Evolutionary conservation across 2,329 filamentous ascomycete genomes (phyloP).

Genomic region (Diaporthe nobilis): DNA sequence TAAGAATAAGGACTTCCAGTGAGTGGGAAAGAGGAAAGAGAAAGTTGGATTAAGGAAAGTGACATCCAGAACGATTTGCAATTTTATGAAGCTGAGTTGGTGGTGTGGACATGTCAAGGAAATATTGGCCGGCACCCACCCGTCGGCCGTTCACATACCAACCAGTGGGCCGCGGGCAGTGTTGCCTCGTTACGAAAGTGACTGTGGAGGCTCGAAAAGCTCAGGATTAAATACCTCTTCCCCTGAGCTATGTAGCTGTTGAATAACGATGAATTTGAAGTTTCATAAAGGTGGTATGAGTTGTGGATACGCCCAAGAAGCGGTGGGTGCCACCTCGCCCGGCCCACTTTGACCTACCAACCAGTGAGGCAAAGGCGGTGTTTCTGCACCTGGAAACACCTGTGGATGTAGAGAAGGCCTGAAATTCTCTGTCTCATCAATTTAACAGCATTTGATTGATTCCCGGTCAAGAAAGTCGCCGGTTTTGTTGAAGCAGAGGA

Average conservation of each 20-base stretch:
- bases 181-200: no score
- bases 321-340: no score
- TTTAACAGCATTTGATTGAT: neutral
- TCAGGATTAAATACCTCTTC: slow-evolving; percentile 20
- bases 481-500: neutral
- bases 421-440: neutral
- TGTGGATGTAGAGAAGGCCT: neutral
- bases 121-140: no score
- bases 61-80: no score
- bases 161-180: no score
- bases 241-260: slow-evolving; percentile 42
- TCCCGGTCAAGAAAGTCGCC: neutral
- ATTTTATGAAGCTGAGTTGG: no score
- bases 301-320: neutral
- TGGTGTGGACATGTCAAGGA: no score
- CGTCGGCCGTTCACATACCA: no score
- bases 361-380: neutral
- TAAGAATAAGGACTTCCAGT: no score
- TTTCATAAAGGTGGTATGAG: neutral
- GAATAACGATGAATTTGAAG: neutral
- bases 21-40: no score
- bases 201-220: no score
- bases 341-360: neutral
- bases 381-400: neutral
- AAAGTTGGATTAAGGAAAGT: no score